Evolutionary conservation across 441 rosid genomes (phyloP).

Genomic region (Euphorbia celastroides): DNA sequence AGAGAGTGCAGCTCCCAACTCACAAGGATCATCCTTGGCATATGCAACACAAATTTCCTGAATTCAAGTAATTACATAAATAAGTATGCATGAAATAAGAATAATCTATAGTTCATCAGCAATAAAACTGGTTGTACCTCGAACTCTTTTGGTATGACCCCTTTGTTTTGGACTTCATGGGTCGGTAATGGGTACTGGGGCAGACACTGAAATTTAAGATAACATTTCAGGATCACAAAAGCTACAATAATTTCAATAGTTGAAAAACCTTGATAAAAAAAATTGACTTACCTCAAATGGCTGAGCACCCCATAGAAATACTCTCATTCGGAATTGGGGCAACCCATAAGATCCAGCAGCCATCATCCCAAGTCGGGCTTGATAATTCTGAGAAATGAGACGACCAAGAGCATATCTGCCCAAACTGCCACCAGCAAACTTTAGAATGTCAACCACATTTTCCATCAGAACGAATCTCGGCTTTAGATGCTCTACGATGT

Average conservation of each 20-base stretch:
- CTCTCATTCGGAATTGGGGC: slow-evolving; percentile 12
- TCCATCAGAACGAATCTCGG: slow-evolving; percentile 14
- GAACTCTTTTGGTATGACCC: slow-evolving; percentile 12
- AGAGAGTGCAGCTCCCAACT: slow-evolving; percentile 7
- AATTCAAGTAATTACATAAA: neutral
- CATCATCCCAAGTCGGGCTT: slow-evolving; percentile 15
- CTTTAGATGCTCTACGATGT: slow-evolving; percentile 19
- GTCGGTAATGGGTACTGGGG: slow-evolving; percentile 16
- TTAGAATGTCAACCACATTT: slow-evolving; percentile 17
- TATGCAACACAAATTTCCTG: slow-evolving; percentile 16
- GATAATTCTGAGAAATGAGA: slow-evolving; percentile 15
- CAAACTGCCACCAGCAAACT: slow-evolving; percentile 14
- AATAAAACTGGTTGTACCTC: slow-evolving; percentile 2
- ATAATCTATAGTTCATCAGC: too few species aligned
- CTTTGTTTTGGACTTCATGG: slow-evolving; percentile 11
- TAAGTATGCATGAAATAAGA: too few species aligned
- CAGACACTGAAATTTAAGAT: neutral
- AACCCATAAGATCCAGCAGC: slow-evolving; percentile 19
- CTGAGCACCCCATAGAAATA: slow-evolving; percentile 18
- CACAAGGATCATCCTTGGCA: neutral
- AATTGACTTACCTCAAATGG: slow-evolving; percentile 7
- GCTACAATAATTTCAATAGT: neutral
- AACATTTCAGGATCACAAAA: neutral
- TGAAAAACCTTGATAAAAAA: neutral
- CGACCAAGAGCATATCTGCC: slow-evolving; percentile 15